phyloP scores from a whole-genome alignment of 352 stramenopile species.

The Phytopythium vexans region DNA sequence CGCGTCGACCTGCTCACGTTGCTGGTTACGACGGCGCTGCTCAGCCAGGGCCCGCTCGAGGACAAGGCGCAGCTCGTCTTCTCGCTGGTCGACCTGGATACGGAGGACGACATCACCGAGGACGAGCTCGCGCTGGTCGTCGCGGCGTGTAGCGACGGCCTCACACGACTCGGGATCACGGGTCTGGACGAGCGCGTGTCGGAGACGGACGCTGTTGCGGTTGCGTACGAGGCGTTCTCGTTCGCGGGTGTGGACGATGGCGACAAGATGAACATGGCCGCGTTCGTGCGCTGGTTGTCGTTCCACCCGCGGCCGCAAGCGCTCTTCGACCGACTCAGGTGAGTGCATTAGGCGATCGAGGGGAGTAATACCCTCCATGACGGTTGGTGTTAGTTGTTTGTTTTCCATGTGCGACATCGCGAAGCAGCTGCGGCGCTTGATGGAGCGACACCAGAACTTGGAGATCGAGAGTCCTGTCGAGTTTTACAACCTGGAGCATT shows the following conservation, averaged over 20 bases:
- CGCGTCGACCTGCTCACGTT: constrained; percentile 60
- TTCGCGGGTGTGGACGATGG: constrained; percentile 55
- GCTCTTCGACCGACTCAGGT: constrained; percentile 57
- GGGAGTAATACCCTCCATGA: background rate
- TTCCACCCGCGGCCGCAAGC: constrained; percentile 55
- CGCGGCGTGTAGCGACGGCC: constrained; percentile 40
- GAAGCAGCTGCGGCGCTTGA: constrained; percentile 23
- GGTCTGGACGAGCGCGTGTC: constrained; percentile 5
- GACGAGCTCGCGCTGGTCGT: constrained; percentile 66
- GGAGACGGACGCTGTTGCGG: constrained; percentile 45
- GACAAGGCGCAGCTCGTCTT: constrained; percentile 63
- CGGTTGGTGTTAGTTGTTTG: constrained; percentile 26
- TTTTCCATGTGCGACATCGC: constrained; percentile 35
- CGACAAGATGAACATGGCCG: constrained; percentile 64
- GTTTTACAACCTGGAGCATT: constrained; percentile 31
- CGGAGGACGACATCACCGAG: constrained; percentile 72
- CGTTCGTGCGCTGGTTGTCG: constrained; percentile 65
- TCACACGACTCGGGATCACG: constrained; percentile 33
- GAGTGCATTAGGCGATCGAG: background rate
- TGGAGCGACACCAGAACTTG: constrained; percentile 15
- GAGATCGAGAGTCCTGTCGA: constrained; percentile 14
- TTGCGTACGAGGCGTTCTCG: constrained; percentile 70
- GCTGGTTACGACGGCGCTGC: constrained; percentile 32
- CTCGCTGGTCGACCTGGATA: constrained; percentile 65
- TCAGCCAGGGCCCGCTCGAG: constrained; percentile 46